Percentiles rank a stretch among this genome's conserved stretches.
phyloP scores from a whole-genome alignment of 75 land plant species.

The Ceratopteris richardii region DNA sequence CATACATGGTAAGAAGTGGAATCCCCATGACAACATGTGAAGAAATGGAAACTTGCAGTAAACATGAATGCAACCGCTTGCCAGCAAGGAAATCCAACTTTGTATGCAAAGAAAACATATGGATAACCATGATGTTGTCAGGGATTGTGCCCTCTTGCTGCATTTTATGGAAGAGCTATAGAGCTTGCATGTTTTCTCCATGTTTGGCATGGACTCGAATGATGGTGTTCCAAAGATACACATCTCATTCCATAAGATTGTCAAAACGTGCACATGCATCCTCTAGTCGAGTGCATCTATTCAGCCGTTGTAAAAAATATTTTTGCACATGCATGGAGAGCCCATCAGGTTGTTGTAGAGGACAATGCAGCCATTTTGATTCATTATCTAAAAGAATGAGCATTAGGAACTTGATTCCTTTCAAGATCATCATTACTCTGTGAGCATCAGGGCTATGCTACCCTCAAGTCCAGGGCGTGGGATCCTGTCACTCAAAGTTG shows the following conservation, averaged over 20 bases:
- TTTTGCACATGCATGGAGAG: too few species aligned
- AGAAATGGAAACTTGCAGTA: neutral
- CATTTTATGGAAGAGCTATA: neutral
- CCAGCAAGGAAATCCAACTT: neutral
- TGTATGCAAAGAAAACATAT: neutral
- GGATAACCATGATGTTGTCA: neutral
- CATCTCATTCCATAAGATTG: constrained; percentile 13
- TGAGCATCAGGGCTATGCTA: too few species aligned
- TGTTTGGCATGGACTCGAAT: constrained; percentile 48
- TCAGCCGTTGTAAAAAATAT: too few species aligned
- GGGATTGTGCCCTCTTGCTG: neutral
- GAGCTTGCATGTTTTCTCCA: constrained; percentile 29
- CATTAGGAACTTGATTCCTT: too few species aligned
- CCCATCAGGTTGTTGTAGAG: too few species aligned
- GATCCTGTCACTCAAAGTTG: too few species aligned
- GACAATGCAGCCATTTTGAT: too few species aligned
- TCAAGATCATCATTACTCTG: too few species aligned
- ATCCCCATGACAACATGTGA: constrained; percentile 23
- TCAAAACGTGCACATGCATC: constrained; percentile 33
- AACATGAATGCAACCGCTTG: neutral
- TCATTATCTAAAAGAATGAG: too few species aligned
- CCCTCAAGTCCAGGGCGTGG: too few species aligned
- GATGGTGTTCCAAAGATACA: constrained; percentile 62
- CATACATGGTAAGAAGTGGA: constrained; percentile 24
- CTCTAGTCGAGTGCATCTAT: constrained; percentile 10